Evolutionary conservation across 495 filamentous ascomycete genomes (phyloP), one percentile per base, ranked within the genome.

Genomic region (Aspergillus hancockii): DNA sequence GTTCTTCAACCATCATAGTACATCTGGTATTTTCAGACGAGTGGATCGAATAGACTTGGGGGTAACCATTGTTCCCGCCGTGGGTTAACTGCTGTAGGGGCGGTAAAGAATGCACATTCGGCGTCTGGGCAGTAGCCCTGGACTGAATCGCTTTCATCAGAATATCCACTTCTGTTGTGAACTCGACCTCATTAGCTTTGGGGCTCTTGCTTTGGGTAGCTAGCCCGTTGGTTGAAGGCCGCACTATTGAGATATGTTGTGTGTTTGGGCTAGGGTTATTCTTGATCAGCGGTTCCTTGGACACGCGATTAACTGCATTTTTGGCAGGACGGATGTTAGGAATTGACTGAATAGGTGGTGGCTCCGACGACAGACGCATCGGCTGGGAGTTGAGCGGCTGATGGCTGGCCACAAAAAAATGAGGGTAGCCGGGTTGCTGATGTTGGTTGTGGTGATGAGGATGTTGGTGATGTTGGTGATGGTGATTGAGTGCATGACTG

Each of bases 61-160:
- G 55, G 58, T 70, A 71, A 13, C 49, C 51, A 51, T 58, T 60
- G 18, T 28, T 65, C 38, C 45, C 62, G 57, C 46, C 64, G 59
- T 60, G 63, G 19, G 73, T 72, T 45, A 71, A 59, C 54, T 77
- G 67, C 54, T 77, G 73, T 14, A 71, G 64, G 9, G 71, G 64
- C 14, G 75, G 69, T 52, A 83, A 57, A 4, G 71, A 73, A 34
- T 72, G 76, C 47, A 56, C 8, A 32, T 19, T 61, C 25, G 64
- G 55, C 21, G 54, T 31, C 18, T 67, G 74, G 36, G 74, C 63
- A 61, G 31, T 53, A n/a, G 62, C 65, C 34, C 90, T 91, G 25
- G 88, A 78, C 69, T 98, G 92, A 45, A 98, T 96, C 7, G 90
- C 83, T 71, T 90, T 93, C 91, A 97, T 94, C 40, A 98, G 72